A percentile compares a stretch with the other conserved stretches of the same genome.
These are phyloP conservation scores for Oleoguttula mirabilis DNA, from an alignment of 495 filamentous ascomycete species.

Conservation along the genomic window DNA sequence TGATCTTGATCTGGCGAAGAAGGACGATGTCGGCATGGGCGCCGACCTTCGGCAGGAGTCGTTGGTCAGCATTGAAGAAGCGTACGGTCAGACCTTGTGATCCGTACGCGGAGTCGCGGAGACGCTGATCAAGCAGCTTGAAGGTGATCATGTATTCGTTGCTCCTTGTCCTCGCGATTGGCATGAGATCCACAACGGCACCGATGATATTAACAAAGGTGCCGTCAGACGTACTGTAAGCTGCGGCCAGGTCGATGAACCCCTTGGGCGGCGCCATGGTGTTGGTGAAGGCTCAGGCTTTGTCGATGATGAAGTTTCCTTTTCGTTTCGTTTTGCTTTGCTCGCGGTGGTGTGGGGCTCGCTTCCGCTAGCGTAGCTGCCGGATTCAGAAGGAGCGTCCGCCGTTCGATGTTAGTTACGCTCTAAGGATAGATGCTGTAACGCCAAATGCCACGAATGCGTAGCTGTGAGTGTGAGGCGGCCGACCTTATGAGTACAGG, in stretches of 20 bases:
- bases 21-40: constrained; percentile 25
- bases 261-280: constrained; percentile 14
- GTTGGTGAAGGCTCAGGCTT: too few species aligned
- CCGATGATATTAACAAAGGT: constrained; percentile 22
- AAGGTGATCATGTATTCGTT: constrained; percentile 19
- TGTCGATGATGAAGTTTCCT: too few species aligned
- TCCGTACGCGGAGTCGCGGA: constrained; percentile 3
- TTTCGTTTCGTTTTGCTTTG: too few species aligned
- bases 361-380: too few species aligned
- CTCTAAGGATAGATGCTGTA: too few species aligned
- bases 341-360: too few species aligned
- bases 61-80: constrained; percentile 15
- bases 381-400: too few species aligned
- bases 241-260: constrained; percentile 17
- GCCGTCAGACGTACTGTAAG: constrained; percentile 1
- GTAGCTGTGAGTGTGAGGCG: too few species aligned
- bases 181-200: constrained; percentile 36
- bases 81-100: constrained; percentile 15
- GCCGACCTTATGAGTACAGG: too few species aligned
- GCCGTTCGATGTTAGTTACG: too few species aligned
- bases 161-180: constrained; percentile 23
- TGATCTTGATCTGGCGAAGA: constrained; percentile 22
- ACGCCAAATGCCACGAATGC: too few species aligned
- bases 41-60: constrained; percentile 18
- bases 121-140: constrained; percentile 17